A percentile compares a stretch with the other conserved stretches of the same genome.
Evolutionary conservation across 2,329 filamentous ascomycete genomes (phyloP).

Genomic region (Microcyclospora tardicrescens): DNA sequence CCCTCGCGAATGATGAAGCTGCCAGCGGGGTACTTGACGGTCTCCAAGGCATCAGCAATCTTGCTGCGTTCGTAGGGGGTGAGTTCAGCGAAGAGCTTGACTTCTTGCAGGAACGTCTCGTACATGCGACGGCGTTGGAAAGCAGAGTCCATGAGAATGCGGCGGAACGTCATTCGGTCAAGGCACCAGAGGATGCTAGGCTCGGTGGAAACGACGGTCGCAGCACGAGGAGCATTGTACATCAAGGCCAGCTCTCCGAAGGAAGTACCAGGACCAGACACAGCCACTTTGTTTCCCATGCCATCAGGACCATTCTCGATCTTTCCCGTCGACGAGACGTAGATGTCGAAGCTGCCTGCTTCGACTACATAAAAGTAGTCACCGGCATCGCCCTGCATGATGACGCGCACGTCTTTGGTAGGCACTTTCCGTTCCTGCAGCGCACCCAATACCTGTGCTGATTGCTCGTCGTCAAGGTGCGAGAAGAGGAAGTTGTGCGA

Average conservation of each 20-base stretch:
- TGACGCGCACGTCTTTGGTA: slow-evolving; percentile 80
- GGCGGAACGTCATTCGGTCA: slow-evolving; percentile 90
- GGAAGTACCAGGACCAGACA: slow-evolving; percentile 75
- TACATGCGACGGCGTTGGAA: slow-evolving; percentile 95
- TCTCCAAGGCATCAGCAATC: slow-evolving; percentile 92
- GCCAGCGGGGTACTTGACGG: slow-evolving; percentile 67
- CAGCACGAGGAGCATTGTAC: slow-evolving; percentile 95
- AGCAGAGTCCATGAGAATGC: slow-evolving; percentile 95
- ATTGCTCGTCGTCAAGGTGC: slow-evolving; percentile 89
- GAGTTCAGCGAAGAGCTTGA: slow-evolving; percentile 68
- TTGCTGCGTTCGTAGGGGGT: slow-evolving; percentile 92
- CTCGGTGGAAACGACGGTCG: slow-evolving; percentile 79
- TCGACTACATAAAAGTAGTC: slow-evolving; percentile 98
- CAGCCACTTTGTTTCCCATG: slow-evolving; percentile 68
- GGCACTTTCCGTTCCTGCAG: slow-evolving; percentile 92
- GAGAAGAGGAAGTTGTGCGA: slow-evolving; percentile 86
- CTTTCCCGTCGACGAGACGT: slow-evolving; percentile 66
- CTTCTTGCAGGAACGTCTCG: slow-evolving; percentile 90
- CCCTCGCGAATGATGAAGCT: slow-evolving; percentile 83
- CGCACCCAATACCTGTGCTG: slow-evolving; percentile 72
- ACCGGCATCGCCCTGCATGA: slow-evolving; percentile 86
- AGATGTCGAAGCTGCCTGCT: slow-evolving; percentile 77
- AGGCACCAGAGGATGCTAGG: slow-evolving; percentile 82
- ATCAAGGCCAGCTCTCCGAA: slow-evolving; percentile 96
- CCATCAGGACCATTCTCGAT: slow-evolving; percentile 71